phyloP scores from a whole-genome alignment of 192 early-diverging fungal genomes.

The Pecoramyces ruminantium region DNA sequence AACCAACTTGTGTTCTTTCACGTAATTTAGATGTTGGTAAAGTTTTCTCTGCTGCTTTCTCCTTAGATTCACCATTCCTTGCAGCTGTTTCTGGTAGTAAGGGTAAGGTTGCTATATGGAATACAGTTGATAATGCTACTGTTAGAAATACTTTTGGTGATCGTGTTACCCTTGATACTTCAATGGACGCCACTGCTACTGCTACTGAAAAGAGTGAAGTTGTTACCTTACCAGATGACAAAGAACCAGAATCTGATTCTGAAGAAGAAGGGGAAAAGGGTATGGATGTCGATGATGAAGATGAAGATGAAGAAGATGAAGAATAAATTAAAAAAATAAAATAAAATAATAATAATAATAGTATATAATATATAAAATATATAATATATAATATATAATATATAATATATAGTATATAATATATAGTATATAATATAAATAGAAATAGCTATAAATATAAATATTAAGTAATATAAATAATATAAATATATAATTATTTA shows the following conservation, averaged over 20 bases:
- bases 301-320: slow-evolving; percentile 11
- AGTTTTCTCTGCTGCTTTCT: slow-evolving; percentile 72
- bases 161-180: slow-evolving; percentile 4
- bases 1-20: slow-evolving; percentile 66
- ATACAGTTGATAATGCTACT: slow-evolving; percentile 73
- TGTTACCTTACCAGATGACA: slow-evolving; percentile 23
- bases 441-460: no score
- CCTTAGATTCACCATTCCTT: slow-evolving; percentile 79
- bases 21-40: slow-evolving; percentile 65
- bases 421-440: no score
- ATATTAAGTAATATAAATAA: no score
- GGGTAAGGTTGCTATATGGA: slow-evolving; percentile 85
- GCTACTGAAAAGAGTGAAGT: slow-evolving; percentile 1
- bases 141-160: slow-evolving; percentile 49
- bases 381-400: no score
- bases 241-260: slow-evolving; percentile 8
- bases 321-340: no score
- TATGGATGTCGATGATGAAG: slow-evolving; percentile 1
- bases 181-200: background rate
- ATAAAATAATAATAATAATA: no score
- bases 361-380: no score
- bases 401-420: no score
- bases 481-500: no score
- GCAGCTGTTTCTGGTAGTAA: slow-evolving; percentile 73
- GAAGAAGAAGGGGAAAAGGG: background rate